Conservation (phyloP, 352 stramenopile genomes). For the Pythium monospermum region DNA sequence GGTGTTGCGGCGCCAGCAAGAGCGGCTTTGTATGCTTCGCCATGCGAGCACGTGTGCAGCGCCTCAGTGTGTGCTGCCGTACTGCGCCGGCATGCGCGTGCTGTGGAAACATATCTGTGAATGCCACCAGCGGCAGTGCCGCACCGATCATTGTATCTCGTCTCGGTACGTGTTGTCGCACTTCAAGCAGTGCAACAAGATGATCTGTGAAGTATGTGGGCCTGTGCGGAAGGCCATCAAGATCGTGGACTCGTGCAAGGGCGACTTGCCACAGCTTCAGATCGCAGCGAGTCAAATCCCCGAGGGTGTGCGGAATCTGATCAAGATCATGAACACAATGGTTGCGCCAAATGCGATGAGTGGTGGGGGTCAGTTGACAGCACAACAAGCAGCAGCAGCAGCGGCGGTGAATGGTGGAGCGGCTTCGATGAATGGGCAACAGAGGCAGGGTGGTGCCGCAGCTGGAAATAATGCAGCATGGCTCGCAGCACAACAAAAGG, state of each 20-base stretch:
- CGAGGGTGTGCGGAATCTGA: constrained; percentile 70
- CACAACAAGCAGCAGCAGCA: constrained; percentile 11
- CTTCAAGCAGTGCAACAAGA: constrained; percentile 90
- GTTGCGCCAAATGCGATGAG: constrained; percentile 15
- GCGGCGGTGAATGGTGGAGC: constrained; percentile 6
- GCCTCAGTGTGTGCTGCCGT: constrained; percentile 67
- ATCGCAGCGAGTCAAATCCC: constrained; percentile 60
- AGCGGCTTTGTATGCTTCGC: constrained; percentile 83
- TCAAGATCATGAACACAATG: constrained; percentile 89
- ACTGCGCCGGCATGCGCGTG: constrained; percentile 85
- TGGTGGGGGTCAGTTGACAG: constrained; percentile 1
- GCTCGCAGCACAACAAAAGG: constrained; percentile 22
- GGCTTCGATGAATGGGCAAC: not conserved
- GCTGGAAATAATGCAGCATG: constrained; percentile 15
- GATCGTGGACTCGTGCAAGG: constrained; percentile 79
- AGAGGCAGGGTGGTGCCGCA: constrained; percentile 8
- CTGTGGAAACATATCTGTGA: constrained; percentile 90
- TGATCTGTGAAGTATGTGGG: constrained; percentile 88
- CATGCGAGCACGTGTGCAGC: constrained; percentile 76
- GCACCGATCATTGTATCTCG: constrained; percentile 85
- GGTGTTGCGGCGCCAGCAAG: constrained; percentile 79
- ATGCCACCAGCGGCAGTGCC: constrained; percentile 83
- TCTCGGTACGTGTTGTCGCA: constrained; percentile 86
- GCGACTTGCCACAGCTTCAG: constrained; percentile 69
- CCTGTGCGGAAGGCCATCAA: constrained; percentile 85